Evolutionary conservation across 2,329 filamentous ascomycete species (phyloP), one percentile per base, ranked within the genome.

Genomic region (Exserohilum rostratum): DNA sequence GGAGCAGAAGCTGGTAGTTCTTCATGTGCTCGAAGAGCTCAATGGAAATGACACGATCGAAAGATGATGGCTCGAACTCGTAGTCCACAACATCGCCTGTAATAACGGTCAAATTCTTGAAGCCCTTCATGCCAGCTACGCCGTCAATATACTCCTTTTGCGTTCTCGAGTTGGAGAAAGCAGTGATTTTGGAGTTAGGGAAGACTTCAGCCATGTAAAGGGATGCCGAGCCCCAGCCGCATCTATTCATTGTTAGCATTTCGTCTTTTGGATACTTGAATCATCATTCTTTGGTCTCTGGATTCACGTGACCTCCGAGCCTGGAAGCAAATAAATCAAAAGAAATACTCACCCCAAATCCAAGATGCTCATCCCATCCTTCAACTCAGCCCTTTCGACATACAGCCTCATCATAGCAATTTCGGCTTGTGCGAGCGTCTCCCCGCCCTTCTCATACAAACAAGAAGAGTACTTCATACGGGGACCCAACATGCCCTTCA

Each of bases 21-120:
- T 90, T 90, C 87, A 90, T 90, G 72, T 90, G 88, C 70, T 90
- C 87, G 66, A 90, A 90, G 11, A 90, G 79, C 80, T 89, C 88
- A 57, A 90, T 87, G 6, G 84, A 87, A 13, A 90, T 78, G 1
- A 90, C 85, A 11, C 87, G 80, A 68, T 90, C 88, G 63, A 85
- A 90, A 5, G 70, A 76, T 22, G 77, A 77, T 9, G 76, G 70
- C 55, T 83, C 77, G 65, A 90, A 90, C 64, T 88, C 84, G 64
- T 88, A 85, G 53, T 85, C 82, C 13, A 86, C 85, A 1, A 89
- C 83, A 64, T 90, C 82, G 18, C 87, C 87, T 0, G 87, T 90
- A 56, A 90, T 82, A 56, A 89, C 84, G 0, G 73, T 79, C 11
- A 90, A 71, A 59, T 90, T 90, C 2, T 63, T 78, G 40, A 90